phyloP scores from a whole-genome alignment of 768 basidiomycete species.

The Pulveroboletus frians region DNA sequence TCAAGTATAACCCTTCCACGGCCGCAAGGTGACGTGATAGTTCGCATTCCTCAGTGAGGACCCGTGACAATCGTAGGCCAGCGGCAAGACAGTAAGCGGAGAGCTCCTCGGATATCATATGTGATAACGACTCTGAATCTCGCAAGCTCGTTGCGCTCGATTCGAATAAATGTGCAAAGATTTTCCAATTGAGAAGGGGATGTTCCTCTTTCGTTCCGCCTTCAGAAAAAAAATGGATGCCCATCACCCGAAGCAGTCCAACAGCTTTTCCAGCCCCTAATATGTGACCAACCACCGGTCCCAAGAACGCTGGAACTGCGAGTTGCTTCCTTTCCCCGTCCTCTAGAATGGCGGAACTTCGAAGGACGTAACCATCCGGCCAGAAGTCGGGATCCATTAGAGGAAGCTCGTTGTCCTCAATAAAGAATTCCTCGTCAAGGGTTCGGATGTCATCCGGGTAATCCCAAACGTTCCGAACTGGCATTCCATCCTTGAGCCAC shows the following conservation, averaged over 20 bases:
- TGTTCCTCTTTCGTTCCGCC: constrained; percentile 19
- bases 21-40: constrained; percentile 57
- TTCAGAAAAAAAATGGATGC: constrained; percentile 17
- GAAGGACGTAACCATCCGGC: constrained; percentile 63
- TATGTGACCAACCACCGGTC: constrained; percentile 51
- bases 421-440: constrained; percentile 75
- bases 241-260: constrained; percentile 64
- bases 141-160: constrained; percentile 33
- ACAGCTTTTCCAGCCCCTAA: constrained; percentile 71
- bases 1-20: constrained; percentile 68
- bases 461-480: constrained; percentile 35
- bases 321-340: constrained; percentile 23
- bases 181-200: constrained; percentile 35
- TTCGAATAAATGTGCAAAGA: constrained; percentile 40
- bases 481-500: constrained; percentile 76
- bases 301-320: constrained; percentile 55
- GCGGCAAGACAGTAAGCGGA: constrained; percentile 50
- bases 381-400: constrained; percentile 74
- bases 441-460: constrained; percentile 13
- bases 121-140: constrained; percentile 59
- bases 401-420: constrained; percentile 64
- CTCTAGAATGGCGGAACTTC: constrained; percentile 35
- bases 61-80: constrained; percentile 48
- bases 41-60: constrained; percentile 62
- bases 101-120: constrained; percentile 58